Conservation (phyloP, 2,329 filamentous ascomycete genomes). For the Aspergillus brasiliensis region DNA sequence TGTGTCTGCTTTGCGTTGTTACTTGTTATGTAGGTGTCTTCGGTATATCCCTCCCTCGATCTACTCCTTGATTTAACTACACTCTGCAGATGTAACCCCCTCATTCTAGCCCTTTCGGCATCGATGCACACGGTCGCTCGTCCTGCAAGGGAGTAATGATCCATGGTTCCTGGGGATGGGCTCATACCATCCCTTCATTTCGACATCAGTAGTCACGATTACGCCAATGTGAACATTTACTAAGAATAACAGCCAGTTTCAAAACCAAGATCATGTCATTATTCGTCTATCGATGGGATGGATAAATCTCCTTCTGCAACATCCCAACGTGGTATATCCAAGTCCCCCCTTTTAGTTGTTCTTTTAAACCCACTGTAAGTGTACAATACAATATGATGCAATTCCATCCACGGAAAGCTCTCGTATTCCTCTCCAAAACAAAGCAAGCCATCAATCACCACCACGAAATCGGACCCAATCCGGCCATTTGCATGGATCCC, state of each 20-base stretch:
- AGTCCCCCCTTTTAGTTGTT: neutral
- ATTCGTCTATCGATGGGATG: conserved; percentile 5
- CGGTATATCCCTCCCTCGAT: neutral
- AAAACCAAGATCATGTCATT: conserved; percentile 7
- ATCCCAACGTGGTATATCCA: neutral
- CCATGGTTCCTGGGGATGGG: neutral
- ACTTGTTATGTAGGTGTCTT: too few species aligned
- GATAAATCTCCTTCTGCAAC: neutral
- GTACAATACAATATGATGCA: neutral
- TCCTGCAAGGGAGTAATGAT: neutral
- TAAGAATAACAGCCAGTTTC: neutral
- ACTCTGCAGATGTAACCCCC: too few species aligned
- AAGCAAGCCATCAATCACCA: conserved; percentile 35
- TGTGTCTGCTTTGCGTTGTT: too few species aligned
- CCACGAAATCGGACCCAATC: conserved; percentile 49
- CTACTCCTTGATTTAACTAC: neutral
- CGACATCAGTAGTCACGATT: neutral
- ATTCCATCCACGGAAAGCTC: neutral
- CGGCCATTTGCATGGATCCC: conserved; percentile 52
- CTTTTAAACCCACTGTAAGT: neutral
- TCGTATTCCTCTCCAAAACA: neutral
- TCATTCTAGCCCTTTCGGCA: too few species aligned
- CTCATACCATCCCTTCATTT: conserved; percentile 2
- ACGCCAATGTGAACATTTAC: neutral
- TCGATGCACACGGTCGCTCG: too few species aligned